Conservation (phyloP, 2,329 filamentous ascomycete species). For the Fusarium mundagurra region DNA sequence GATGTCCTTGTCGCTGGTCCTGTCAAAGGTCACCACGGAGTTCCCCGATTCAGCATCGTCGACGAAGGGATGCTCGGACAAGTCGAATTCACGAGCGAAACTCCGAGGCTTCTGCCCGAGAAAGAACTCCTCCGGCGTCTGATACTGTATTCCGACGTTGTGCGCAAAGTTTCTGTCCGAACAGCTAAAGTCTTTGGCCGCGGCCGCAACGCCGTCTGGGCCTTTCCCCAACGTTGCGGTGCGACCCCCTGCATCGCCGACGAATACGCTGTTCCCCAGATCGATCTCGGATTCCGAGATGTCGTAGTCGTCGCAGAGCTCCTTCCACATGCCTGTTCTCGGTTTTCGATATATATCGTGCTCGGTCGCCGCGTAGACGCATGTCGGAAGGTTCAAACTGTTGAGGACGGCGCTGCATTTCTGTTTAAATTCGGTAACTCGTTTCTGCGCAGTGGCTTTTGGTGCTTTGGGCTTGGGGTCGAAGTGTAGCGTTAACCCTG, state of each 20-base stretch:
- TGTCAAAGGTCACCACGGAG: conserved; percentile 60
- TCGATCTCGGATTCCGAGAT: conserved; percentile 71
- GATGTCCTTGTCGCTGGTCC: conserved; percentile 74
- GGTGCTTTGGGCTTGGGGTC: conserved; percentile 73
- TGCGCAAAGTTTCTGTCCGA: conserved; percentile 82
- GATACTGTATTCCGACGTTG: conserved; percentile 82
- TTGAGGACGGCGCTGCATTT: conserved; percentile 77
- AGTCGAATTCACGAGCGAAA: conserved; percentile 78
- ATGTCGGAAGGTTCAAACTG: conserved; percentile 78
- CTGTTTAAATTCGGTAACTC: conserved; percentile 82
- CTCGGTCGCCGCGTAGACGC: conserved; percentile 85
- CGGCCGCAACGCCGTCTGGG: conserved; percentile 33
- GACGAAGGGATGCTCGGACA: conserved; percentile 60
- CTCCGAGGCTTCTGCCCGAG: conserved; percentile 71
- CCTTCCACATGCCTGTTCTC: conserved; percentile 86
- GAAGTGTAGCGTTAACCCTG: conserved; percentile 77
- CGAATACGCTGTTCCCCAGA: conserved; percentile 77
- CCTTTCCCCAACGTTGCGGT: conserved; percentile 50
- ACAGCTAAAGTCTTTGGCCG: conserved; percentile 70
- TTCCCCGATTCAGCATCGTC: conserved; percentile 38
- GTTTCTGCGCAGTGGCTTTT: conserved; percentile 68
- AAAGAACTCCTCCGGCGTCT: conserved; percentile 94
- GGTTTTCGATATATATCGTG: conserved; percentile 90
- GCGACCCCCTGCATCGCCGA: conserved; percentile 84
- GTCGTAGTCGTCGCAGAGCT: conserved; percentile 67